Evolutionary conservation across 1,139 yeast genomes (phyloP), one percentile per base, ranked within the genome.

Genomic region (Blastobotrys illinoisensis): DNA sequence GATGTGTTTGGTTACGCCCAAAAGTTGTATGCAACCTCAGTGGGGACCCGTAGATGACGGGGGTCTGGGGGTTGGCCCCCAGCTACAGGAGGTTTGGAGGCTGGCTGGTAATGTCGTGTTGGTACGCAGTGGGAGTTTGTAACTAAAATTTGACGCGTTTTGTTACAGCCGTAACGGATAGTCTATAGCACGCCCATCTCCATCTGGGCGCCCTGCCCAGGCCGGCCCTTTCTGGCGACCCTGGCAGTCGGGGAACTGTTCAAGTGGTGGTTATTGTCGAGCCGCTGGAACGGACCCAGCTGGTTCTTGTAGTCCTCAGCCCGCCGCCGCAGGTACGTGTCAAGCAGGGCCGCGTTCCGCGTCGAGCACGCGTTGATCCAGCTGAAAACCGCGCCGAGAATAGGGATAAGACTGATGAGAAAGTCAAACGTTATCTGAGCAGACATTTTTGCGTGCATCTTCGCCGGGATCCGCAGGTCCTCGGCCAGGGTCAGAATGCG

Each of bases 321-420:
- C 45, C 63, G 59, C 44, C 64, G 57, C 21, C 66, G 56, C 48
- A 73, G 54, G 63, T 61, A 71, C 7, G 70, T 65, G 55, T 72
- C 89, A 6, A 88, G 76, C 64, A 88, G 64, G 0, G 90, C 89
- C 0, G 96, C 95, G 69, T 90, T 91, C 63, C 96, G 74, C 0
- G 97, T 87, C n/a, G 95, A 87, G 65, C 96, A 87, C 1, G 85
- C 87, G 67, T 88, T 81, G 68, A 91, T 60, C 90, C 96, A 91
- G 13, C 88, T 75, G 56, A 89, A 79, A 49, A 89, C 71, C 2
- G 83, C 75, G 1, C 98, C 97, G 44, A 90, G 70, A 3, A 89
- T 64, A 0, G 98, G 98, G 0, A 93, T 85, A 46, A 91, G 73
- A 1, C 93, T 79, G 46, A 90, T 80, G 43, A 87, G 62, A 50